Evolutionary conservation across 2,329 filamentous ascomycete species (phyloP).

Genomic region (Epichloe coenophiala): DNA sequence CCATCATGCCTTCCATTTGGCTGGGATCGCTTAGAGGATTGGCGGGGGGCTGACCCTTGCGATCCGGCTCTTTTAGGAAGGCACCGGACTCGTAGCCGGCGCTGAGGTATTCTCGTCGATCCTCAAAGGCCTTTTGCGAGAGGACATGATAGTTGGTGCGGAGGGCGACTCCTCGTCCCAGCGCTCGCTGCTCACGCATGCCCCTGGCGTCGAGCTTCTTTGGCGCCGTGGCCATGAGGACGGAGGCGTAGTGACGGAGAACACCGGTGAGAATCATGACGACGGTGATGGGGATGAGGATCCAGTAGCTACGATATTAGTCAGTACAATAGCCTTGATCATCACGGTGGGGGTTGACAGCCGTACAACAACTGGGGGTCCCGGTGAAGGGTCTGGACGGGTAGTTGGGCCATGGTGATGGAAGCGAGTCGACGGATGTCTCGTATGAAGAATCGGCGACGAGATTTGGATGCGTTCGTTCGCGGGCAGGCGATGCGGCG

Average conservation of each 20-base stretch:
- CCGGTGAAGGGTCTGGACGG: conserved; percentile 90
- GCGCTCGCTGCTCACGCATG: conserved; percentile 74
- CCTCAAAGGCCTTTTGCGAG: conserved; percentile 61
- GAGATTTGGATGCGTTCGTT: neutral
- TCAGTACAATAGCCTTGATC: neutral
- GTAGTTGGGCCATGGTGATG: conserved; percentile 61
- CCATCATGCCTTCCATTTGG: conserved; percentile 99
- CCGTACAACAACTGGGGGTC: conserved; percentile 92
- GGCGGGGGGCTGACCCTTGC: conserved; percentile 75
- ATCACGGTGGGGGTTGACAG: neutral
- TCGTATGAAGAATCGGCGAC: neutral
- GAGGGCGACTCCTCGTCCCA: conserved; percentile 72
- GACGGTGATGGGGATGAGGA: conserved; percentile 88
- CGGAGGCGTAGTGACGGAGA: conserved; percentile 87
- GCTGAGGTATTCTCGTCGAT: conserved; percentile 68
- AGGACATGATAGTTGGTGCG: conserved; percentile 73
- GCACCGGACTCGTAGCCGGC: conserved; percentile 72
- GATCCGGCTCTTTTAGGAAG: conserved; percentile 81
- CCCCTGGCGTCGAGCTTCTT: conserved; percentile 67
- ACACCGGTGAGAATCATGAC: conserved; percentile 97
- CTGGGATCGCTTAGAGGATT: conserved; percentile 94
- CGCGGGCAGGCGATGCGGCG: neutral
- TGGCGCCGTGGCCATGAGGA: conserved; percentile 74
- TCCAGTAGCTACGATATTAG: conserved; percentile 69
- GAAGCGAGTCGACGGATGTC: conserved; percentile 2